phyloP scores from a whole-genome alignment of 768 basidiomycete genomes.

The Rubroboletus satanas region DNA sequence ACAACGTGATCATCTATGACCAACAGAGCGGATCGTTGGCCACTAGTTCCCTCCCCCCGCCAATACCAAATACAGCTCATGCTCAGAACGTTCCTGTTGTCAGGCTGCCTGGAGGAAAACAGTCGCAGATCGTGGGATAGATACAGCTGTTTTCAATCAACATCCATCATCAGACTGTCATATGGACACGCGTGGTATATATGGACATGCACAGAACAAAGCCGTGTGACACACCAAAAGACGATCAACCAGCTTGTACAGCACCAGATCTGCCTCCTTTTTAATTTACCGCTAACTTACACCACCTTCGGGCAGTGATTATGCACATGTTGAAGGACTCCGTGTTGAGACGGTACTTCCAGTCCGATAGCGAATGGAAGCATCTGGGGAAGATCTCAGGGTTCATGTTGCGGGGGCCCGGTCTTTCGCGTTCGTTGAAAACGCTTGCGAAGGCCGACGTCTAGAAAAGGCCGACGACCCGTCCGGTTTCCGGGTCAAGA shows the following conservation, averaged over 20 bases:
- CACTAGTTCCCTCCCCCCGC: constrained; percentile 7
- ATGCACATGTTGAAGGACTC: constrained; percentile 41
- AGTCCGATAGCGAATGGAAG: constrained; percentile 9
- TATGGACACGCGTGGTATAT: constrained; percentile 7
- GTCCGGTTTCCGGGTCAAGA: constrained; percentile 72
- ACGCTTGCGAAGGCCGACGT: constrained; percentile 1
- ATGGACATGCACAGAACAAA: constrained; percentile 7
- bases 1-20: constrained; percentile 61
- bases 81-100: constrained; percentile 9
- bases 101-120: constrained; percentile 37
- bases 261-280: neutral
- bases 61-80: neutral
- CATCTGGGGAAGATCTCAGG: constrained; percentile 21
- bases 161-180: neutral
- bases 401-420: neutral
- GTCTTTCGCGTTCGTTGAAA: constrained; percentile 18
- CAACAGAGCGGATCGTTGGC: constrained; percentile 50
- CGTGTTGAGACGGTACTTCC: constrained; percentile 37
- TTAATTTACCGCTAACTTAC: constrained; percentile 13
- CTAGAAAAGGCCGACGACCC: constrained; percentile 83
- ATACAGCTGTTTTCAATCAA: neutral
- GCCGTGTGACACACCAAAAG: neutral
- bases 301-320: constrained; percentile 10
- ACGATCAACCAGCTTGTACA: neutral
- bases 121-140: neutral